These are phyloP conservation scores for Fusarium verticillioides DNA, from an alignment of 2,329 filamentous ascomycete genomes.

Conservation along the genomic window DNA sequence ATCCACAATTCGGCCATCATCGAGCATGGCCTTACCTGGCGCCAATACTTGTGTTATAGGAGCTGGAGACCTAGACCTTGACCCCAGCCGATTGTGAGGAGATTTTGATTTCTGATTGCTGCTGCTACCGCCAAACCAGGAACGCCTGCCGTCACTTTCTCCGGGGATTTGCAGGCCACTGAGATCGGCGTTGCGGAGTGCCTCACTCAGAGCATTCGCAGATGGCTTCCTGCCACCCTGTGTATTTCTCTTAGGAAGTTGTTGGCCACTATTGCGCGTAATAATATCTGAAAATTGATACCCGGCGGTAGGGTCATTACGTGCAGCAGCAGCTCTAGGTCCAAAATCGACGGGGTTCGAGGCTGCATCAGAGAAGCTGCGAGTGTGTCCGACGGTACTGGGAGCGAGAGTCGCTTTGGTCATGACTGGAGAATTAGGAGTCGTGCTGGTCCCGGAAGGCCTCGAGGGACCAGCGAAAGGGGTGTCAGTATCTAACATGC, in stretches of 20 bases:
- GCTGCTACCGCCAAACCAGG: constrained; percentile 50
- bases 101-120: constrained; percentile 62
- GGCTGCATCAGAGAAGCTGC: constrained; percentile 67
- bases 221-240: constrained; percentile 55
- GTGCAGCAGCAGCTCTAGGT: constrained; percentile 42
- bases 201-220: constrained; percentile 60
- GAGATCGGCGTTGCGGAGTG: constrained; percentile 64
- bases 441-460: constrained; percentile 47
- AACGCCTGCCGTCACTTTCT: constrained; percentile 56
- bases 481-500: constrained; percentile 63
- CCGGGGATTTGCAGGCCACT: constrained; percentile 61
- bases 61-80: constrained; percentile 52
- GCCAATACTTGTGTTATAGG: constrained; percentile 41
- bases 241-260: constrained; percentile 63
- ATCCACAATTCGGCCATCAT: constrained; percentile 72
- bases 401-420: constrained; percentile 36
- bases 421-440: constrained; percentile 49
- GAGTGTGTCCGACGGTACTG: constrained; percentile 44
- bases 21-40: constrained; percentile 60
- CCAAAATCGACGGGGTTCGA: constrained; percentile 60
- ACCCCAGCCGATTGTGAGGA: constrained; percentile 60
- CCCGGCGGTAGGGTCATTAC: constrained; percentile 59
- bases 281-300: constrained; percentile 73
- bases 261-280: constrained; percentile 61
- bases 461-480: constrained; percentile 45